phyloP scores from a whole-genome alignment of 2,329 filamentous ascomycete genomes.

The Pseudopithomyces chartarum region DNA sequence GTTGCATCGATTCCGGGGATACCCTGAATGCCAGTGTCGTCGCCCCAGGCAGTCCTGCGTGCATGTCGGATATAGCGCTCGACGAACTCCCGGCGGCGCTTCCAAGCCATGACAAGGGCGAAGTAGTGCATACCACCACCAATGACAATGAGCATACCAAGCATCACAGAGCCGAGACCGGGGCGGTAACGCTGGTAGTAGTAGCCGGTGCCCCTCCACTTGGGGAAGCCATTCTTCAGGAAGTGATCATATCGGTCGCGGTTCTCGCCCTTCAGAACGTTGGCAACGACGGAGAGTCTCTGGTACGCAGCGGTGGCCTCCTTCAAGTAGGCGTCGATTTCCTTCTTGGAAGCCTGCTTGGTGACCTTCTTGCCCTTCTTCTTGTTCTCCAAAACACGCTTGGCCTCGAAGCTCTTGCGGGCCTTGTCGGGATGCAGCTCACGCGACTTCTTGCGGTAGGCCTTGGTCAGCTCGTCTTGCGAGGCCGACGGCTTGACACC shows the following conservation, averaged over 20 bases:
- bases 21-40: conserved; percentile 68
- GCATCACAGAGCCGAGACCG: conserved; percentile 81
- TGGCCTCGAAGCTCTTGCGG: conserved; percentile 77
- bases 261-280: conserved; percentile 79
- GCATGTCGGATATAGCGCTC: conserved; percentile 91
- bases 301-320: conserved; percentile 82
- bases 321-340: conserved; percentile 80
- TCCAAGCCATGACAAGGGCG: conserved; percentile 83
- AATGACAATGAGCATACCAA: conserved; percentile 79
- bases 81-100: conserved; percentile 88
- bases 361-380: conserved; percentile 62
- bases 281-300: conserved; percentile 80
- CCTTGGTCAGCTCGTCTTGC: conserved; percentile 89
- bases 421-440: conserved; percentile 94
- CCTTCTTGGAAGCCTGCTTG: conserved; percentile 73
- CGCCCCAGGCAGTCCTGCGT: conserved; percentile 85
- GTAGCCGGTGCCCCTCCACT: conserved; percentile 97
- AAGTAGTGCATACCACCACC: conserved; percentile 89
- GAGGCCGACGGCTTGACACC: conserved; percentile 74
- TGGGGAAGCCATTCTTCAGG: conserved; percentile 87
- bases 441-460: conserved; percentile 86
- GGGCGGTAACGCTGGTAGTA: conserved; percentile 96
- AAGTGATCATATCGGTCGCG: conserved; percentile 95
- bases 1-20: conserved; percentile 65
- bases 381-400: conserved; percentile 61